Conservation (phyloP, 495 filamentous ascomycete species). For the Diplogelasinospora grovesii region DNA sequence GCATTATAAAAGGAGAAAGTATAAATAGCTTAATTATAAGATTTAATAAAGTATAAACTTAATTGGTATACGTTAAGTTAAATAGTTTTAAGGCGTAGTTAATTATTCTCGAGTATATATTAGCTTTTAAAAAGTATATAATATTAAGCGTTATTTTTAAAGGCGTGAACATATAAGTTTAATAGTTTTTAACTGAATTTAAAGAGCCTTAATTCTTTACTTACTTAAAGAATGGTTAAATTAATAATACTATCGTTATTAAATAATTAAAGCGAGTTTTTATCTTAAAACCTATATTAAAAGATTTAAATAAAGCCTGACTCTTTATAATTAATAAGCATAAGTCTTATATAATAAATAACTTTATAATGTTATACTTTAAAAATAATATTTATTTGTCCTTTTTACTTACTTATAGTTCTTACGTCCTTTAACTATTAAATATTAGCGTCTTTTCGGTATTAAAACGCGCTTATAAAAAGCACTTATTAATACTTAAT, state of each 20-base stretch:
- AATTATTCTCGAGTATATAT: conserved; percentile 6
- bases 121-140: background rate
- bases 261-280: conserved; percentile 8
- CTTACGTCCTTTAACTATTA: conserved; percentile 20
- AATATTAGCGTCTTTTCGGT: too few relatives aligned
- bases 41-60: background rate
- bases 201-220: conserved; percentile 3
- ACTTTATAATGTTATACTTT: conserved; percentile 6
- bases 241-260: background rate
- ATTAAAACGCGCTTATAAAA: too few relatives aligned
- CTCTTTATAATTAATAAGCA: conserved; percentile 28
- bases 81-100: background rate
- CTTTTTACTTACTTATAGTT: conserved; percentile 4
- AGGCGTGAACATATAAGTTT: conserved; percentile 5
- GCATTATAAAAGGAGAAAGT: conserved; percentile 6
- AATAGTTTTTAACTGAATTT: conserved; percentile 3
- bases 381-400: conserved; percentile 6
- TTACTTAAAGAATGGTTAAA: conserved; percentile 8
- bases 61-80: background rate
- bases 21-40: conserved; percentile 5
- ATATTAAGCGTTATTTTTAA: too few relatives aligned
- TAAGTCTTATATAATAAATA: conserved; percentile 9
- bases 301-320: conserved; percentile 4
- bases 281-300: conserved; percentile 10
- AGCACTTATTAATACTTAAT: too few relatives aligned